phyloP scores from a whole-genome alignment of 768 basidiomycete species.

The Calocera viscosa region DNA sequence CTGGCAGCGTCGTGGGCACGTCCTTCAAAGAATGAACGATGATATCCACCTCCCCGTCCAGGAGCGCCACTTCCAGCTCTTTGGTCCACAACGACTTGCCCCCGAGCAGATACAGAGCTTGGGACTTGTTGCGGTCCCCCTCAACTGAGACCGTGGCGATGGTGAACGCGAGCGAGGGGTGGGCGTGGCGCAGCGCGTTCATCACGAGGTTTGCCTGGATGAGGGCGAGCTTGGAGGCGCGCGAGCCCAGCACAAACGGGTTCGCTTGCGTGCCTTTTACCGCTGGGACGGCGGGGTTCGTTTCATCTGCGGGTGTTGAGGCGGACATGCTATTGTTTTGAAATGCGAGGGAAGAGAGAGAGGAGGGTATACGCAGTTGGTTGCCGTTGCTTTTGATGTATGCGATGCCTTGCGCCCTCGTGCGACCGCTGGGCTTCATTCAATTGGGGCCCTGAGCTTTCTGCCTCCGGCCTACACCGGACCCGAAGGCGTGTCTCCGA shows the following conservation, averaged over 20 bases:
- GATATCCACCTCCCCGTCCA: slow-evolving; percentile 66
- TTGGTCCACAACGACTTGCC: slow-evolving; percentile 95
- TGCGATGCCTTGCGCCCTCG: no score
- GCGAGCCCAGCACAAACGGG: slow-evolving; percentile 59
- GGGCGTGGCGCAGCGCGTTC: slow-evolving; percentile 44
- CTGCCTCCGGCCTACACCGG: no score
- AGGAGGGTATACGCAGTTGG: no score
- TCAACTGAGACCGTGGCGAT: slow-evolving; percentile 56
- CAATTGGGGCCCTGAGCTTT: no score
- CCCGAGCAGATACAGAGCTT: slow-evolving; percentile 72
- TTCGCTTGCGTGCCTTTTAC: not conserved
- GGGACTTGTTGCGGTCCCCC: slow-evolving; percentile 82
- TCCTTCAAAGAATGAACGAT: slow-evolving; percentile 90
- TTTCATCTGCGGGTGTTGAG: not conserved
- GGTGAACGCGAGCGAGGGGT: slow-evolving; percentile 40
- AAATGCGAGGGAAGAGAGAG: no score
- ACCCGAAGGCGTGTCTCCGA: no score
- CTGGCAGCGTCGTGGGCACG: slow-evolving; percentile 75
- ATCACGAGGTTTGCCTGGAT: slow-evolving; percentile 77
- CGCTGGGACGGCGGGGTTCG: not conserved
- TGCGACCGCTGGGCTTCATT: no score
- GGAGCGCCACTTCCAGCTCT: slow-evolving; percentile 79
- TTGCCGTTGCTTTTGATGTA: no score
- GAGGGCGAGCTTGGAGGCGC: slow-evolving; percentile 77
- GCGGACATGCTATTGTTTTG: not conserved